Evolutionary conservation across 768 basidiomycete species (phyloP), one percentile per base, ranked within the genome.

Genomic region (Lactarius indigo): DNA sequence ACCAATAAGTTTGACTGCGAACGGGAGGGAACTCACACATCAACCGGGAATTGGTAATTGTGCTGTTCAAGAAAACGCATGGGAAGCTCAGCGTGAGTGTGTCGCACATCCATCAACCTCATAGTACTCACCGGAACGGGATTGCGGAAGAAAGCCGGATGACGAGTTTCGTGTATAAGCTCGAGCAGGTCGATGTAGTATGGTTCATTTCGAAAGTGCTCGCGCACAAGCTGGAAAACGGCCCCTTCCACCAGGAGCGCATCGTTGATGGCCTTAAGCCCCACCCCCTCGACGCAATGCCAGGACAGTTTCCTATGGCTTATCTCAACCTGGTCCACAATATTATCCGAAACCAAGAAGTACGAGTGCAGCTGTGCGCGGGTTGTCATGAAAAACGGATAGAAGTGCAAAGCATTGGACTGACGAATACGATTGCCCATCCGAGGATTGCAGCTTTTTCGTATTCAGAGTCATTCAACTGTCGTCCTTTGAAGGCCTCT

Each of bases 281-380:
- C 88, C 68, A 96, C 86, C 15, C 79, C 79, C 59, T 82, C 81
- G 54, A 85, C 75, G 61, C 80, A 84, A 79, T 96, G 98, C 92
- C 93, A 99, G 78, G 96, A 97, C 2, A 93, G 89, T 77, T 97
- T 95, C 5, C 91, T 89, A 18, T 94, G 89, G 23, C 96, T 89
- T 13, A 94, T 98, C 73, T 96, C 89, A 55, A 91, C 94, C 23
- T 84, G 77, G 74, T 98, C 96, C 94, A 99, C 98, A 73, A 98
- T 94, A 78, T 98, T 96, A 78, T 98, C 94, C 8, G 93, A 86
- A 61, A 96, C 92, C 61, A 96, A 85, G 87, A 98, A 98, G 79
- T 90, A 97, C 0, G 94, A 94, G 88, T 98, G 96, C 7, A 98
- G 85, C 94, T 96, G 74, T 7, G 23, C 28, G 18, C 55, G 20